Evolutionary conservation across 805 yeast species (phyloP).

Genomic region (Metschnikowia borealis): DNA sequence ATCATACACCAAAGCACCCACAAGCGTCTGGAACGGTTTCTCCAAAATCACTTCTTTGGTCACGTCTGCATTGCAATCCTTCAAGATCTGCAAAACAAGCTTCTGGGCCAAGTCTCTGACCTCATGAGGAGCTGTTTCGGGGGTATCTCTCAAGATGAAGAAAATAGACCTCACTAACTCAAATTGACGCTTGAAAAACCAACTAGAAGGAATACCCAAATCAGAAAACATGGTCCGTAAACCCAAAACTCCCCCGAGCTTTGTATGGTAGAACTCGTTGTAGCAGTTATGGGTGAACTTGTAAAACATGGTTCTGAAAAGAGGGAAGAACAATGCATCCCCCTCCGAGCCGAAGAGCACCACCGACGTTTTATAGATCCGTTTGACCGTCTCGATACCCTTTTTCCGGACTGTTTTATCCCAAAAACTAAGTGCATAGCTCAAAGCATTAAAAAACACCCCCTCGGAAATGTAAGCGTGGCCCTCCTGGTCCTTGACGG

Average conservation of each 20-base stretch:
- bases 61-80: slow-evolving; percentile 58
- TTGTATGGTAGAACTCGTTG: slow-evolving; percentile 80
- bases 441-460: slow-evolving; percentile 68
- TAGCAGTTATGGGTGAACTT: slow-evolving; percentile 88
- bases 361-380: slow-evolving; percentile 57
- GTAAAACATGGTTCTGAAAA: slow-evolving; percentile 71
- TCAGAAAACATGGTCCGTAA: slow-evolving; percentile 68
- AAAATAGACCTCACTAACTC: slow-evolving; percentile 84
- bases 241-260: slow-evolving; percentile 87
- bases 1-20: slow-evolving; percentile 89
- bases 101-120: slow-evolving; percentile 71
- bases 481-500: slow-evolving; percentile 79
- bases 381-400: slow-evolving; percentile 64
- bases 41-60: slow-evolving; percentile 60
- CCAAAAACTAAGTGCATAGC: slow-evolving; percentile 77
- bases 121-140: slow-evolving; percentile 78
- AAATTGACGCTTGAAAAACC: slow-evolving; percentile 74
- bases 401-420: slow-evolving; percentile 62
- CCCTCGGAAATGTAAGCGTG: slow-evolving; percentile 63
- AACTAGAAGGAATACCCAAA: slow-evolving; percentile 59
- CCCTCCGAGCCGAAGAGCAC: slow-evolving; percentile 64
- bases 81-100: slow-evolving; percentile 60
- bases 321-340: slow-evolving; percentile 65
- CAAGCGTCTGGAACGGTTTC: slow-evolving; percentile 73
- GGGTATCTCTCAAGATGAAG: slow-evolving; percentile 86